These are phyloP conservation scores for Cunninghamia lanceolata DNA, from an alignment of 75 land plant species.

Conservation along the genomic window DNA sequence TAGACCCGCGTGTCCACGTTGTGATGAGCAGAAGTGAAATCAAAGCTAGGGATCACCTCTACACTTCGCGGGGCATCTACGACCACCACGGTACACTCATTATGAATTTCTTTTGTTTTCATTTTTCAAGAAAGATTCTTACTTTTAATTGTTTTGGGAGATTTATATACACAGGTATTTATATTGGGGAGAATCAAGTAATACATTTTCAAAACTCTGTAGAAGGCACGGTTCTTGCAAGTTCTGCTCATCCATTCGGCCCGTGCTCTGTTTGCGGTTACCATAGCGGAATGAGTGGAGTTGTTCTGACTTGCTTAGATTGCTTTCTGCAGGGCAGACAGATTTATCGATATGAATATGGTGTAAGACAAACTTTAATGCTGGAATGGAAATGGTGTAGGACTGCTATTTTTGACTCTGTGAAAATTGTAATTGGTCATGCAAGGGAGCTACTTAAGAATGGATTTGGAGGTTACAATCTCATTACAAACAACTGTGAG, in stretches of 20 bases:
- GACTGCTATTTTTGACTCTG: slow-evolving; percentile 18
- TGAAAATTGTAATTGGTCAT: slow-evolving; percentile 29
- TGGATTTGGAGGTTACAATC: slow-evolving; percentile 39
- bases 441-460: slow-evolving; percentile 33
- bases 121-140: too few relatives aligned
- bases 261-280: background rate
- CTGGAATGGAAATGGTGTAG: slow-evolving; percentile 30
- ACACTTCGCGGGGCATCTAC: too few relatives aligned
- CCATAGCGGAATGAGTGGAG: slow-evolving; percentile 19
- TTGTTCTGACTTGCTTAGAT: slow-evolving; percentile 30
- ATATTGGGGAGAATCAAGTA: background rate
- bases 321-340: slow-evolving; percentile 27
- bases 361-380: slow-evolving; percentile 27
- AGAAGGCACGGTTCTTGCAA: background rate
- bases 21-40: too few relatives aligned
- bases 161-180: background rate
- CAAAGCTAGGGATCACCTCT: too few relatives aligned
- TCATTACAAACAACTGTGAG: slow-evolving; percentile 42
- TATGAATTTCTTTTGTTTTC: too few relatives aligned
- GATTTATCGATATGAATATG: slow-evolving; percentile 35
- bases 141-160: too few relatives aligned
- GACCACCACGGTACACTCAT: too few relatives aligned
- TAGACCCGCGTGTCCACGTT: too few relatives aligned
- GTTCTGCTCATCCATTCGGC: background rate
- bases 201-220: background rate